A percentile compares a stretch with the other conserved stretches of the same genome.
Conservation (phyloP, 1,284 basidiomycete species). For the Bothia castanella region DNA sequence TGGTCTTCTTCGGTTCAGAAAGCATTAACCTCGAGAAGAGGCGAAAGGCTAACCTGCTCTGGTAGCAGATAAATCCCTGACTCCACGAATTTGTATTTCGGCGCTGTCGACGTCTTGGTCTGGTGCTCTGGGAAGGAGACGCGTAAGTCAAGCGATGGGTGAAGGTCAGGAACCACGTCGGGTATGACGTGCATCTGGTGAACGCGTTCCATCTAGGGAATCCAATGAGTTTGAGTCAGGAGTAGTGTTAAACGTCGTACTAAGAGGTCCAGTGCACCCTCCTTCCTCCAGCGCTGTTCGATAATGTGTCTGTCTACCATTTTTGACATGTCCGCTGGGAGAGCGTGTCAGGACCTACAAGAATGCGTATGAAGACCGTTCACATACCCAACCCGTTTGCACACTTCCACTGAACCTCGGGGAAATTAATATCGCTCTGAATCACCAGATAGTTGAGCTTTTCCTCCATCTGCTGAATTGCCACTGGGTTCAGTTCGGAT, state of each 20-base stretch:
- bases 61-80: conserved; percentile 67
- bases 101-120: conserved; percentile 32
- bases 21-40: background rate
- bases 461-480: conserved; percentile 39
- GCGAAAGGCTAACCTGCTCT: conserved; percentile 48
- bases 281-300: conserved; percentile 82
- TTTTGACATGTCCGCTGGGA: conserved; percentile 57
- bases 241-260: conserved; percentile 44
- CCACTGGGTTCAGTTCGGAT: conserved; percentile 35
- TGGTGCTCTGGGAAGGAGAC: conserved; percentile 47
- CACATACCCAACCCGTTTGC: conserved; percentile 70
- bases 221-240: background rate
- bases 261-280: conserved; percentile 79
- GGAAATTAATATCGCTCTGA: conserved; percentile 72
- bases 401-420: conserved; percentile 73
- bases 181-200: conserved; percentile 89
- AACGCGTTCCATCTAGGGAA: conserved; percentile 80
- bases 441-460: conserved; percentile 53
- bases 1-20: conserved; percentile 45
- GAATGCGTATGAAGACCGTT: conserved; percentile 1
- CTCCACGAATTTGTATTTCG: conserved; percentile 54
- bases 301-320: conserved; percentile 76
- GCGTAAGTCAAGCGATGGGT: conserved; percentile 72
- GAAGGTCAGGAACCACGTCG: conserved; percentile 73
- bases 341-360: background rate